These are phyloP conservation scores for Cinnamomum micranthum DNA, from an alignment of 164 flowering plant species.

Conservation along the genomic window DNA sequence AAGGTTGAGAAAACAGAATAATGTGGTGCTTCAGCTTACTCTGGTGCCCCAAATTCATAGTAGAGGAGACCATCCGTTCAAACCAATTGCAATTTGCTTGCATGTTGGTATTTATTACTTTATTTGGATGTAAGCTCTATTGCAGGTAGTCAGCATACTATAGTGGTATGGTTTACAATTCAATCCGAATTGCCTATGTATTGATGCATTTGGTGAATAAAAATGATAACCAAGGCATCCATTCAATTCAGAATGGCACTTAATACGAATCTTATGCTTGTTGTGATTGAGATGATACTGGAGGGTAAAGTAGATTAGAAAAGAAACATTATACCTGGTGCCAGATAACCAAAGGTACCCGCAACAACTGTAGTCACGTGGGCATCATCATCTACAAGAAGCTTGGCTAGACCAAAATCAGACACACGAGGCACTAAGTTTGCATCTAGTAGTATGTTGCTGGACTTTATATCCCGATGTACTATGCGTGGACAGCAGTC, in stretches of 20 bases:
- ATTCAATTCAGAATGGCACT: not conserved
- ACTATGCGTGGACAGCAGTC: conserved; percentile 84
- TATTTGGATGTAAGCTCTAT: too few species aligned
- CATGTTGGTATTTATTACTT: too few species aligned
- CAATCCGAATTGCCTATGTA: too few species aligned
- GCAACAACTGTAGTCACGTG: conserved; percentile 97
- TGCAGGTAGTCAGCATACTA: too few species aligned
- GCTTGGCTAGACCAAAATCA: conserved; percentile 97
- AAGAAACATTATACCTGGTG: conserved; percentile 56
- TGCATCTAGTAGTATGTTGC: conserved; percentile 92
- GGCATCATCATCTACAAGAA: conserved; percentile 84
- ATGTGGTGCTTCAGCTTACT: too few species aligned
- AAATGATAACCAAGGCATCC: too few species aligned
- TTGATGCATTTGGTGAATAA: too few species aligned
- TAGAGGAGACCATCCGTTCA: too few species aligned
- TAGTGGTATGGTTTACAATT: too few species aligned
- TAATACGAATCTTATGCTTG: not conserved
- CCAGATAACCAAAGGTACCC: conserved; percentile 95
- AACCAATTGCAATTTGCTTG: too few species aligned
- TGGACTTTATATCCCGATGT: conserved; percentile 91
- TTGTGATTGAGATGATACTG: not conserved
- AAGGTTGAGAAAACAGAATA: too few species aligned
- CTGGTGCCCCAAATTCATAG: too few species aligned
- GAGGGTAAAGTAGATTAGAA: not conserved
- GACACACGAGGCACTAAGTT: conserved; percentile 86